phyloP scores from a whole-genome alignment of 176 grass and related monocot genomes.

The Avena eriantha region DNA sequence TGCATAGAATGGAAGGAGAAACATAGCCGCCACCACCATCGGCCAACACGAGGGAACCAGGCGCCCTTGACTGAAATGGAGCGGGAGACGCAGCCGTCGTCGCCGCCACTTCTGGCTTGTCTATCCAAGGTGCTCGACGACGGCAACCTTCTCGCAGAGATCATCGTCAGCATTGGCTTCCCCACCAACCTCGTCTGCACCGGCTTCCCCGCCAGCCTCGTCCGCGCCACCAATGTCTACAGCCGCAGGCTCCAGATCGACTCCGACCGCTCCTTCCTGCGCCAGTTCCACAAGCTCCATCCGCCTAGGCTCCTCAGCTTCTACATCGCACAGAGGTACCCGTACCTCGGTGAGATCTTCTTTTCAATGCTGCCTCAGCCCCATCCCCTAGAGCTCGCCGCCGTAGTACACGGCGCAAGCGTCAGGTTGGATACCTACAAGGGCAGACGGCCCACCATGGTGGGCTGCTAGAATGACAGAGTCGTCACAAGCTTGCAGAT shows the following conservation, averaged over 20 bases:
- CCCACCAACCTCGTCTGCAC: neutral
- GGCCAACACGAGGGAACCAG: neutral
- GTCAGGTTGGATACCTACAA: neutral
- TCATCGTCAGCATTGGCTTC: neutral
- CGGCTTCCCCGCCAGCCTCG: neutral
- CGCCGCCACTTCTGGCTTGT: neutral
- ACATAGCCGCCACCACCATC: neutral
- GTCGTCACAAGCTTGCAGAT: neutral
- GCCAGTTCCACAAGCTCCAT: neutral
- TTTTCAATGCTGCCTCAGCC: neutral
- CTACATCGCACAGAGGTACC: neutral
- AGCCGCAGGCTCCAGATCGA: neutral
- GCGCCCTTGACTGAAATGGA: neutral
- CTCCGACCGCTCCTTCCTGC: neutral
- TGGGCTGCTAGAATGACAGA: neutral
- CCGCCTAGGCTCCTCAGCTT: neutral
- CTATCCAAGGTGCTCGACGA: constrained; percentile 1
- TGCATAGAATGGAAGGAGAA: neutral
- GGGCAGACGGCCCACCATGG: neutral
- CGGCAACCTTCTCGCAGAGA: neutral
- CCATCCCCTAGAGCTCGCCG: neutral
- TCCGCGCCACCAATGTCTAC: neutral
- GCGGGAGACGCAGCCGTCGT: neutral
- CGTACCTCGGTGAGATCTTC: neutral
- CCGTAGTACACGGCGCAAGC: neutral